These are phyloP conservation scores for Dalbergia cultrata DNA, from an alignment of 306 rosid species.

Conservation along the genomic window DNA sequence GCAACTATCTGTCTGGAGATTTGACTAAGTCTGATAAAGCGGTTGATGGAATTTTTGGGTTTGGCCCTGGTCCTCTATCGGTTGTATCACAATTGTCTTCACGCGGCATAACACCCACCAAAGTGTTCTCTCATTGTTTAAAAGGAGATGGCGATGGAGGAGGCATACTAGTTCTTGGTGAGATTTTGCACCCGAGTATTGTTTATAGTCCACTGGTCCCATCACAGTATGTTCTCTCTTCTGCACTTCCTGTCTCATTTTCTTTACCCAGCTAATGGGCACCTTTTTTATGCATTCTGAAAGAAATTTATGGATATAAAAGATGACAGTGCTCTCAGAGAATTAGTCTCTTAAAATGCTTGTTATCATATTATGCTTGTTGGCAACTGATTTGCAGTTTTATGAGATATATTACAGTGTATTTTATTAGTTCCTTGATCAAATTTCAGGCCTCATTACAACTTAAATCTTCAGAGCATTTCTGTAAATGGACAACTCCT, in stretches of 20 bases:
- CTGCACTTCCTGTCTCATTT: conserved; percentile 44
- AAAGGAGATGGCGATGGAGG: conserved; percentile 95
- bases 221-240: conserved; percentile 84
- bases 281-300: background rate
- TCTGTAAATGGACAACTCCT: conserved; percentile 79
- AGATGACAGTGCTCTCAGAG: conserved; percentile 6
- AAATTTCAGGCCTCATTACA: conserved; percentile 90
- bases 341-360: conserved; percentile 22
- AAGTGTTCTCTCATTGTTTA: conserved; percentile 91
- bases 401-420: conserved; percentile 36
- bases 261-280: background rate
- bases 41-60: conserved; percentile 94
- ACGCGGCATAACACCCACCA: conserved; percentile 84
- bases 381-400: conserved; percentile 25
- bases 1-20: conserved; percentile 83
- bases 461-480: conserved; percentile 86
- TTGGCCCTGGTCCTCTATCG: conserved; percentile 89
- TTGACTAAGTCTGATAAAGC: conserved; percentile 90
- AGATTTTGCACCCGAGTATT: conserved; percentile 92
- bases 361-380: conserved; percentile 33
- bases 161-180: conserved; percentile 97
- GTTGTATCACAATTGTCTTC: conserved; percentile 88
- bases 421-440: conserved; percentile 44
- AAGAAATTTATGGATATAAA: conserved; percentile 25
- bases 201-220: conserved; percentile 95